Conservation (phyloP, 805 yeast genomes). For the Geotrichum ghanense region DNA sequence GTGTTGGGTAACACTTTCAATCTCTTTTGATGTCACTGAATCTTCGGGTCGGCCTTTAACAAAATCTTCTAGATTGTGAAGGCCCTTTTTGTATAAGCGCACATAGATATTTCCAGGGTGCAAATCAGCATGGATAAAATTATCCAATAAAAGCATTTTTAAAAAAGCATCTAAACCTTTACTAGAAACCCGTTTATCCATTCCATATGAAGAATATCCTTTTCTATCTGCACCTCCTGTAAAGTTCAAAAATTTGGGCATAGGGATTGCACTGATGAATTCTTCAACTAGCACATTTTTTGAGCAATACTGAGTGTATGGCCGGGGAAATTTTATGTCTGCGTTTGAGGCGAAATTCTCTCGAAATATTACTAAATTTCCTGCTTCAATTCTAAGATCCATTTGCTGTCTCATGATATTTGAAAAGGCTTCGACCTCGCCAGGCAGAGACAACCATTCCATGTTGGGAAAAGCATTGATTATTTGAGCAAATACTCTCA, state of each 20-base stretch:
- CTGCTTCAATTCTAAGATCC: slow-evolving; percentile 82
- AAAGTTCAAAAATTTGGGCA: slow-evolving; percentile 50
- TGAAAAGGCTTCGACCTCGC: slow-evolving; percentile 83
- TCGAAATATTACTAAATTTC: slow-evolving; percentile 62
- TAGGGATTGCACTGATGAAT: slow-evolving; percentile 69
- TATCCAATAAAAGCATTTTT: slow-evolving; percentile 85
- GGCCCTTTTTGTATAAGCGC: slow-evolving; percentile 43
- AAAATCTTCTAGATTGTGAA: slow-evolving; percentile 26
- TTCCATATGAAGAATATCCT: slow-evolving; percentile 34
- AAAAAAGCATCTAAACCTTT: slow-evolving; percentile 84
- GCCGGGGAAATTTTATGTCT: slow-evolving; percentile 72
- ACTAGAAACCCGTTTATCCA: slow-evolving; percentile 25
- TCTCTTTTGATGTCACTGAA: slow-evolving; percentile 16
- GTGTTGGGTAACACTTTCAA: slow-evolving; percentile 15
- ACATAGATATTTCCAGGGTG: slow-evolving; percentile 95
- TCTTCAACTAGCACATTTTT: slow-evolving; percentile 77
- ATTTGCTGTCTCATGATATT: slow-evolving; percentile 79
- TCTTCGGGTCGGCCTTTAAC: slow-evolving; percentile 2
- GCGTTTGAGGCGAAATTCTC: slow-evolving; percentile 46
- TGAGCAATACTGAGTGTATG: slow-evolving; percentile 53
- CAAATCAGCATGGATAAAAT: slow-evolving; percentile 91
- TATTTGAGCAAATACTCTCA: slow-evolving; percentile 64
- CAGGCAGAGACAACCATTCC: slow-evolving; percentile 96
- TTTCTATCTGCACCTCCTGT: slow-evolving; percentile 29
- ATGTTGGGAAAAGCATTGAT: slow-evolving; percentile 77